Evolutionary conservation across 2,329 filamentous ascomycete genomes (phyloP).

Genomic region (Biscogniauxia marginata): DNA sequence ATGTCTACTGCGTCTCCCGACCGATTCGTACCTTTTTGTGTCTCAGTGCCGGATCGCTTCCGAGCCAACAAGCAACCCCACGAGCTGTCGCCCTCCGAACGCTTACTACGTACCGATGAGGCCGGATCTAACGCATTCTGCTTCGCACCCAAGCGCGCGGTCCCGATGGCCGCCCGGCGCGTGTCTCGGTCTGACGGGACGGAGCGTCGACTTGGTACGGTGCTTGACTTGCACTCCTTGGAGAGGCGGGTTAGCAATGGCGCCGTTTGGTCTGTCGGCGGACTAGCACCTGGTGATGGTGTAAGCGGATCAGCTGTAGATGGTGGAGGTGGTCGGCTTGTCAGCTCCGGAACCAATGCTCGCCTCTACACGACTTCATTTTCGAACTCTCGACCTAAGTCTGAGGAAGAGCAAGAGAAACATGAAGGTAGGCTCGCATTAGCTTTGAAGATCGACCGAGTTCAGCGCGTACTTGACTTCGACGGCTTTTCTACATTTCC

Average conservation of each 20-base stretch:
- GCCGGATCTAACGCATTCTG: slow-evolving; percentile 45
- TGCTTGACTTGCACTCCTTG: slow-evolving; percentile 28
- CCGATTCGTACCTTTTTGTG: slow-evolving; percentile 50
- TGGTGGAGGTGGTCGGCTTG: slow-evolving; percentile 61
- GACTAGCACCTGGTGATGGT: slow-evolving; percentile 48
- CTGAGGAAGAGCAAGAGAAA: slow-evolving; percentile 62
- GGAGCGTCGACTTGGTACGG: slow-evolving; percentile 27
- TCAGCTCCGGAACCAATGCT: slow-evolving; percentile 72
- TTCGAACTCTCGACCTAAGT: slow-evolving; percentile 37
- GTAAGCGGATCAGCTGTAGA: slow-evolving; percentile 51
- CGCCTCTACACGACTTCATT: slow-evolving; percentile 60
- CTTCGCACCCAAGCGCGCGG: slow-evolving; percentile 30
- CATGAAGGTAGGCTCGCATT: slow-evolving; percentile 75
- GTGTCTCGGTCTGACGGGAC: slow-evolving; percentile 29
- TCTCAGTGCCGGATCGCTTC: slow-evolving; percentile 43
- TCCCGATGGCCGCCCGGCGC: slow-evolving; percentile 27
- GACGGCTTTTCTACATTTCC: slow-evolving; percentile 31
- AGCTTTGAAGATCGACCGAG: slow-evolving; percentile 76
- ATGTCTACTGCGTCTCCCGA: slow-evolving; percentile 39
- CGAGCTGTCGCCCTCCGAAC: slow-evolving; percentile 44
- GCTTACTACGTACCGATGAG: slow-evolving; percentile 41
- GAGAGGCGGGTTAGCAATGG: slow-evolving; percentile 61
- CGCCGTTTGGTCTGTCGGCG: slow-evolving; percentile 75
- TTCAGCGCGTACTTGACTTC: slow-evolving; percentile 63
- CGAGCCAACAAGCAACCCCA: slow-evolving; percentile 43